Evolutionary conservation across 768 basidiomycete genomes (phyloP).

Genomic region (Sistotremastrum suecicum): DNA sequence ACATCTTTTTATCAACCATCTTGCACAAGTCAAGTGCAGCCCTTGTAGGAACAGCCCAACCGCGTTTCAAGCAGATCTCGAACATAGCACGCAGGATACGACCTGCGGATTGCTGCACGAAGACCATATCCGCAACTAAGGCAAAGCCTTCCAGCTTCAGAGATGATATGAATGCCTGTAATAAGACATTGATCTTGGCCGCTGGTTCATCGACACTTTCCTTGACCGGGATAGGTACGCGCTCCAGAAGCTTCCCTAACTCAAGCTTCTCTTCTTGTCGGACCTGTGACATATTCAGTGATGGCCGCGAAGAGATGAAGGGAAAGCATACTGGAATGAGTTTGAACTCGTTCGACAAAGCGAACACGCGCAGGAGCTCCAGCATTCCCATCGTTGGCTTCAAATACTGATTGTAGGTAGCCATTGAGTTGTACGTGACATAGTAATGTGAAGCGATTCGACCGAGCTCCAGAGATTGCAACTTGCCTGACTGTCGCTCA

Average conservation of each 20-base stretch:
- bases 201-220: conserved; percentile 93
- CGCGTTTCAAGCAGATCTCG: conserved; percentile 93
- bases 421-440: conserved; percentile 91
- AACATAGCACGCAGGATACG: conserved; percentile 93
- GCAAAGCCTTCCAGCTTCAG: conserved; percentile 88
- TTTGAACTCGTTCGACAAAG: conserved; percentile 91
- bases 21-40: conserved; percentile 90
- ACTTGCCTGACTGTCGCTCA: conserved; percentile 72
- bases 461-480: conserved; percentile 89
- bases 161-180: conserved; percentile 90
- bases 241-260: conserved; percentile 75
- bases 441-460: conserved; percentile 93
- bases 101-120: conserved; percentile 94
- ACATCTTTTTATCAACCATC: conserved; percentile 89
- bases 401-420: conserved; percentile 89
- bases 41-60: conserved; percentile 93
- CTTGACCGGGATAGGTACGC: conserved; percentile 95
- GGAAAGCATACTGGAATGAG: conserved; percentile 44
- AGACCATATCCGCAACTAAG: conserved; percentile 86
- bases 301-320: background rate
- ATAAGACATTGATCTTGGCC: conserved; percentile 91
- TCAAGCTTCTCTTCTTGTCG: conserved; percentile 87
- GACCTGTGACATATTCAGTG: conserved; percentile 24
- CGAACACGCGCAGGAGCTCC: conserved; percentile 92
- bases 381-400: conserved; percentile 74